Evolutionary conservation across 345 rosid genomes (phyloP).

Genomic region (Combretum micranthum): DNA sequence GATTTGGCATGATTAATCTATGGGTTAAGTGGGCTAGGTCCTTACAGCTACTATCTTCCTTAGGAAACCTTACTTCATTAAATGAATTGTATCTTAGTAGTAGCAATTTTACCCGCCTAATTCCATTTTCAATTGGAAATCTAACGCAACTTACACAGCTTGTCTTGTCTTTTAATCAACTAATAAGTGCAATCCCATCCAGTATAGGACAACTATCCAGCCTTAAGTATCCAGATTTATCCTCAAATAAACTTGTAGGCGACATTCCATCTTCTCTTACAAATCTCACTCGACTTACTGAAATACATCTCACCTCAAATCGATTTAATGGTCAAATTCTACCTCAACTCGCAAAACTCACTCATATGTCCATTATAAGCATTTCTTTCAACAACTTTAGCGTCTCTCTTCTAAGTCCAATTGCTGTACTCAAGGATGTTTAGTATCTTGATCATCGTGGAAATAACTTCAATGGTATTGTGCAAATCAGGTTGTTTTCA

Average conservation of each 20-base stretch:
- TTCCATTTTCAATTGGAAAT: neutral
- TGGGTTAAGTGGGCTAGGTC: too few relatives aligned
- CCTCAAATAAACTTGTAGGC: conserved; percentile 4
- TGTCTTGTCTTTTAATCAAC: neutral
- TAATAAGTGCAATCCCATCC: conserved; percentile 5
- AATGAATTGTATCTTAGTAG: neutral
- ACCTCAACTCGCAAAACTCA: conserved; percentile 1
- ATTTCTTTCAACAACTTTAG: conserved; percentile 11
- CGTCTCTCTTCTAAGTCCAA: too few relatives aligned
- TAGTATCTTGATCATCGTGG: too few relatives aligned
- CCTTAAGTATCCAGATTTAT: neutral
- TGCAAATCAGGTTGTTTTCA: too few relatives aligned
- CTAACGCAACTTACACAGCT: neutral
- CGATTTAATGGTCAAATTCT: conserved; percentile 16
- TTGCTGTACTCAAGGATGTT: too few relatives aligned
- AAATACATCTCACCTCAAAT: neutral
- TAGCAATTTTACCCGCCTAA: conserved; percentile 4
- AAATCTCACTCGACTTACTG: neutral
- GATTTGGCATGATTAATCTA: too few relatives aligned
- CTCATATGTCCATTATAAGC: neutral
- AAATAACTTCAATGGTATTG: too few relatives aligned
- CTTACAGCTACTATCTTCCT: conserved; percentile 5
- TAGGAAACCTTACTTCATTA: conserved; percentile 11
- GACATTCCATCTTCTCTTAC: conserved; percentile 1
- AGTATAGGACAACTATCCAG: neutral